Evolutionary conservation across 495 filamentous ascomycete genomes (phyloP).

Genomic region (Aspergillus ostianus): DNA sequence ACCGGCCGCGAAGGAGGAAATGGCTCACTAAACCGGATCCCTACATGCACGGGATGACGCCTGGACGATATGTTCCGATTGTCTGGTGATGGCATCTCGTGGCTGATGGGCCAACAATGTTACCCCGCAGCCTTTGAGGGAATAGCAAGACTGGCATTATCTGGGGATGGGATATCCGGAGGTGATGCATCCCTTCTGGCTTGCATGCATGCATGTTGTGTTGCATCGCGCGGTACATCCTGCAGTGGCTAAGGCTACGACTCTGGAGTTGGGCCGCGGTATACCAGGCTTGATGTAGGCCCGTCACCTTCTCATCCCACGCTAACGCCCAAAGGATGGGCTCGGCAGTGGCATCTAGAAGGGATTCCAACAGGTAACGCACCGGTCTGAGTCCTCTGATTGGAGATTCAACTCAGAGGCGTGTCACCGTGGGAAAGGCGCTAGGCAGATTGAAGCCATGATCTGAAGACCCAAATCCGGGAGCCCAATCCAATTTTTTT

Average conservation of each 20-base stretch:
- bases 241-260: not conserved
- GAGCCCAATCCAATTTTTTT: not conserved
- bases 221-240: not conserved
- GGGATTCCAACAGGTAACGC: not conserved
- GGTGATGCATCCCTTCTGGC: not conserved
- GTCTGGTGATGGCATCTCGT: slow-evolving; percentile 22
- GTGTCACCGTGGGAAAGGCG: not conserved
- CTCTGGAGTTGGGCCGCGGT: not conserved
- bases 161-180: not conserved
- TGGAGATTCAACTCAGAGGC: not conserved
- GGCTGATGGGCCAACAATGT: slow-evolving; percentile 9
- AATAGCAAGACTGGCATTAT: not conserved
- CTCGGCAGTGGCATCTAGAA: not conserved
- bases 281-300: not conserved
- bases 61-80: slow-evolving; percentile 6
- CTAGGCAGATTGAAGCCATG: not conserved
- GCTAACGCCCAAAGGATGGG: not conserved
- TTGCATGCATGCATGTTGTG: not conserved
- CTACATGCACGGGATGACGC: not conserved
- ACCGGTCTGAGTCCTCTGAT: not conserved
- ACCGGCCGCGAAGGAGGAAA: not conserved
- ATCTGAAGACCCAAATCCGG: not conserved
- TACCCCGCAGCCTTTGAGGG: slow-evolving; percentile 11
- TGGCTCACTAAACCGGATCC: not conserved
- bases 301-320: not conserved